Percentiles rank a stretch among this genome's conserved stretches.
These are phyloP conservation scores for Boletus barrowsii DNA, from an alignment of 768 basidiomycete species.

Conservation along the genomic window DNA sequence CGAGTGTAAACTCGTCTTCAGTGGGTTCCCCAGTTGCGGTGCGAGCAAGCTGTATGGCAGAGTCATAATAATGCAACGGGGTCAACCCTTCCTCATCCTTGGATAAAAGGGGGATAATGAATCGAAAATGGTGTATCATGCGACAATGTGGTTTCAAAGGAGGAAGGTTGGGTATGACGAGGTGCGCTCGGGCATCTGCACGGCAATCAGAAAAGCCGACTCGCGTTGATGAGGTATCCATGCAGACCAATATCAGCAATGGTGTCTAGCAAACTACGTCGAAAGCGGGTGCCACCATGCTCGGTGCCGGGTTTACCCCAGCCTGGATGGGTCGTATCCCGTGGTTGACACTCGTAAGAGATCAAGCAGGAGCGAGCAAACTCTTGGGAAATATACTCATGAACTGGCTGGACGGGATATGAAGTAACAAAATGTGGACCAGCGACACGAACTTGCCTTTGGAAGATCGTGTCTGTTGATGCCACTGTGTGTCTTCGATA, in stretches of 20 bases:
- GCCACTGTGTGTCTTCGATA: conserved; percentile 58
- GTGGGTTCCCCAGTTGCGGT: conserved; percentile 57
- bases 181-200: conserved; percentile 64
- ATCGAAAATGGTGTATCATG: conserved; percentile 80
- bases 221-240: background rate
- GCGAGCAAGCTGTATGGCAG: conserved; percentile 69
- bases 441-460: conserved; percentile 39
- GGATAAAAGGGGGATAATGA: conserved; percentile 61
- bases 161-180: conserved; percentile 72
- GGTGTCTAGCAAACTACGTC: conserved; percentile 67
- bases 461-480: conserved; percentile 58
- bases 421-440: background rate
- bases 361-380: conserved; percentile 73
- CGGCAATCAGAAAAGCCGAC: conserved; percentile 4
- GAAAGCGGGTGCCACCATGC: conserved; percentile 60
- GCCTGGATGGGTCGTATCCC: conserved; percentile 62
- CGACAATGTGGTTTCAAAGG: conserved; percentile 66
- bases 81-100: conserved; percentile 64
- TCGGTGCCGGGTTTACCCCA: conserved; percentile 73
- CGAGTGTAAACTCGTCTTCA: conserved; percentile 64
- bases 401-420: conserved; percentile 47
- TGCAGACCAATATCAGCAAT: conserved; percentile 63
- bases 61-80: conserved; percentile 72
- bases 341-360: conserved; percentile 67
- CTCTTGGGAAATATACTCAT: conserved; percentile 68